phyloP scores from a whole-genome alignment of 805 yeast species.

The Candida ipomoeae region DNA sequence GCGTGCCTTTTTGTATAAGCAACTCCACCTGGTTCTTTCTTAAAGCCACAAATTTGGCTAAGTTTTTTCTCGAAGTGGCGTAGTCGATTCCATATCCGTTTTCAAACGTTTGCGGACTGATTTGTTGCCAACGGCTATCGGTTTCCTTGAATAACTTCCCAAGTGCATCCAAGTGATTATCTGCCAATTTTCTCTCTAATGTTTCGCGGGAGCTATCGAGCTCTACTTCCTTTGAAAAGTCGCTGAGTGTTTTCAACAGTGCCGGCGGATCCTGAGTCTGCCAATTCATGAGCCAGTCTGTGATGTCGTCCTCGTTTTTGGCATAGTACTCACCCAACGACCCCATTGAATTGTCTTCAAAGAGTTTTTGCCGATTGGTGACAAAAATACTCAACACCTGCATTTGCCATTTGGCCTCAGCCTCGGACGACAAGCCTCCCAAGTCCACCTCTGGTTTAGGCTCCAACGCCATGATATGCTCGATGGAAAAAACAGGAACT shows the following conservation, averaged over 20 bases:
- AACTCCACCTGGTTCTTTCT: slow-evolving; percentile 21
- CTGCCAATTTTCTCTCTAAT: slow-evolving; percentile 13
- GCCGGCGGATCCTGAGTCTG: slow-evolving; percentile 15
- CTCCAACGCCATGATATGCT: slow-evolving; percentile 23
- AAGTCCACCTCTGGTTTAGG: slow-evolving; percentile 21
- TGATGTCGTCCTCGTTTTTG: slow-evolving; percentile 21
- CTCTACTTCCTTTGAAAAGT: slow-evolving; percentile 20
- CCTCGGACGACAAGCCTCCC: slow-evolving; percentile 17
- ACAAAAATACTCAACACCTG: slow-evolving; percentile 26
- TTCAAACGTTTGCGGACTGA: not conserved
- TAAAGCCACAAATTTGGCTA: slow-evolving; percentile 26
- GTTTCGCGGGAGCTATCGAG: slow-evolving; percentile 22
- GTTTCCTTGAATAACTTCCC: slow-evolving; percentile 5
- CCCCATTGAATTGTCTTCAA: slow-evolving; percentile 12
- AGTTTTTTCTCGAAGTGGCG: slow-evolving; percentile 24
- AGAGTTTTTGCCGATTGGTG: slow-evolving; percentile 26
- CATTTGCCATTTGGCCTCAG: slow-evolving; percentile 31
- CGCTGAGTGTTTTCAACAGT: slow-evolving; percentile 15
- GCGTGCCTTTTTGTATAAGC: slow-evolving; percentile 13
- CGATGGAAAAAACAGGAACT: slow-evolving; percentile 30
- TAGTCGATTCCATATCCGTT: slow-evolving; percentile 16
- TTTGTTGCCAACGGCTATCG: not conserved
- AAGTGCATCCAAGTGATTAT: slow-evolving; percentile 10
- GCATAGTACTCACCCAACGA: slow-evolving; percentile 29
- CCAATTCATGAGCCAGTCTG: slow-evolving; percentile 27